Evolutionary conservation across 179 eudicot species (phyloP).

Genomic region (Camellia oleifera): DNA sequence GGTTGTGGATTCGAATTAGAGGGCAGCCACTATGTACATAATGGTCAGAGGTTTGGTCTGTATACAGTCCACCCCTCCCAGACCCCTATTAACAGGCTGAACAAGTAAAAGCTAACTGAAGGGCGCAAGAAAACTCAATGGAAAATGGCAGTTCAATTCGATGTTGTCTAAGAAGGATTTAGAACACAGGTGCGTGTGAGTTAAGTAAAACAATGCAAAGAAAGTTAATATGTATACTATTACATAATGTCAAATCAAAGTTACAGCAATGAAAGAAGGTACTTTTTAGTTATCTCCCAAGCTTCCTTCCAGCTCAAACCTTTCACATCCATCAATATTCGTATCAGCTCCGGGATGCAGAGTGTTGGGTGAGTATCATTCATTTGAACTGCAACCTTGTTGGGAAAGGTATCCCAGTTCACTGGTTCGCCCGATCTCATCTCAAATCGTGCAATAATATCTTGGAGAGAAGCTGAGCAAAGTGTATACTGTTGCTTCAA

Average conservation of each 20-base stretch:
- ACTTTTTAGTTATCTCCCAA: constrained; percentile 80
- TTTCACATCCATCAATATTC: constrained; percentile 80
- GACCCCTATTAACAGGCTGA: not conserved
- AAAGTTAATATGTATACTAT: not conserved
- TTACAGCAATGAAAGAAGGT: not conserved
- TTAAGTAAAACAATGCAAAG: not conserved
- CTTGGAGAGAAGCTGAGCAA: constrained; percentile 95
- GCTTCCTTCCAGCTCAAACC: constrained; percentile 78
- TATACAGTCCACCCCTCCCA: no score
- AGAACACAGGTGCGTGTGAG: no score
- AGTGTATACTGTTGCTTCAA: constrained; percentile 89
- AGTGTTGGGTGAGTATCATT: constrained; percentile 95
- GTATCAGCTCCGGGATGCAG: constrained; percentile 87
- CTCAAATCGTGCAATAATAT: constrained; percentile 81
- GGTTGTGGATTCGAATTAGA: no score
- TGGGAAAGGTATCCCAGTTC: constrained; percentile 79
- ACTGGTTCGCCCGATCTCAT: constrained; percentile 61
- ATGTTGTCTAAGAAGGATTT: no score
- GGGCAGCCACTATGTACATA: no score
- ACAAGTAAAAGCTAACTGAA: not conserved
- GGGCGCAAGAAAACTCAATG: no score
- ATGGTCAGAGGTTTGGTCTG: no score
- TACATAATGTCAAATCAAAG: not conserved
- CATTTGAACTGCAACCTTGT: constrained; percentile 93
- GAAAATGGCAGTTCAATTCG: no score